Base-by-base conservation (phyloP, 495 filamentous ascomycete species). In the Tricharina praecox region DNA sequence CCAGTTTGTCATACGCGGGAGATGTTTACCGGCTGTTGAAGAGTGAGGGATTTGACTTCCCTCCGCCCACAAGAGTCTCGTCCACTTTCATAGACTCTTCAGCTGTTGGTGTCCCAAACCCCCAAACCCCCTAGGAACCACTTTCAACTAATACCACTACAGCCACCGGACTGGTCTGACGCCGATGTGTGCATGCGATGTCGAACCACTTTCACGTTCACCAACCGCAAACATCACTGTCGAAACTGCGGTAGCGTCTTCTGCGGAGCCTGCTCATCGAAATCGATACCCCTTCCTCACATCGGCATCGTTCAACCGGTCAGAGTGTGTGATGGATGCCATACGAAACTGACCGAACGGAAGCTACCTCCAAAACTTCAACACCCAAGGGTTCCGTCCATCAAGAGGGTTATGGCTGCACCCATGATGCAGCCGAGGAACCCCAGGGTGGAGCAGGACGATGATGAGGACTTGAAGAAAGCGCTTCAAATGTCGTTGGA, bases 101-200 rank as follows among this genome's bases (percentile, higher is more conserved):
- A 56, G 90, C 90, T 44, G 87, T 95, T 71, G 63, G 85, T 77
- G 13, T 47, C 40, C 40, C 34, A 20, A 25, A 13, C 15, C 49
- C 43, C 21, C 26, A 40, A 34, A 48, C 28, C 23, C 2, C 24
- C 18, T 18, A 16, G 42, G 39, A 40, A n/a, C n/a, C 19, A 45
- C 58, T 51, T 44, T 35, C n/a, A 43, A 16, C 21, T 40, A 34
- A 46, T 34, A 3, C 1, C 4, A 25, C 18, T 46, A 8, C 53
- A 94, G 87, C 90, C 90, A 2, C 90, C 90, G 3, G 90, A 96
- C 63, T 97, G 90, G 90, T 79, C 79, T 24, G 92, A 97, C 63
- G 94, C 88, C 1, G 90, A 97, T 55, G 90, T 97, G 20, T 97
- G 90, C 59, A 95, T 97, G 90, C 77, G 90, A 62, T 97, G 90